Evolutionary conservation across 1,284 basidiomycete species (phyloP), one percentile per base, ranked within the genome.

Genomic region (Rhodotorula sp.): DNA sequence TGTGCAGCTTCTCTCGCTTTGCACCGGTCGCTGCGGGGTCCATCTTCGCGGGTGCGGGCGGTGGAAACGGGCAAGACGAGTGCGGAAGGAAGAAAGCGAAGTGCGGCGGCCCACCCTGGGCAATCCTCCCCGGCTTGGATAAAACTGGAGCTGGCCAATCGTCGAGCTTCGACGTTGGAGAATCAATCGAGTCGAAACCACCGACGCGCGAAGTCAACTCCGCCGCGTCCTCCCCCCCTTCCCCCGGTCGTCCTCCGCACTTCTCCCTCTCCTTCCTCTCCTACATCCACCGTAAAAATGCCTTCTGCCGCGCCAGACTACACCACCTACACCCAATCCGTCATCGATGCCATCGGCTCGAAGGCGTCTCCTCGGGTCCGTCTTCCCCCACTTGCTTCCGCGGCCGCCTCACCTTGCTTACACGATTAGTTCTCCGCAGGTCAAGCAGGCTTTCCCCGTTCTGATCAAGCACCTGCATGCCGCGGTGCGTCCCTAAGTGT

Each of bases 401-500:
- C 54, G 34, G 54, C 80, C 80, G 10, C 40, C 40, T 44, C 40
- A 44, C 40, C 16, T 44, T 13, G 40, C 40, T 44, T 13, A 44
- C 40, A 44, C 13, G 13, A 6, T 13, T 44, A 7, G 16, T 44
- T 44, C 40, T 44, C 13, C 40, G 40, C 40, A 44, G 40, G 40
- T 56, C 69, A 80, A 80, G 71, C 66, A 77, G 50, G 74, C 71
- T 10, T 73, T 80, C 46, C 80, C 80, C 20, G 77, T 77, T 64
- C 71, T 81, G 46, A 79, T 81, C 72, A 77, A 77, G 70, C 78
- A 81, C 68, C 70, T 80, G 2, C 77, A 78, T 62, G 67, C 64
- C 7, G 67, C 68, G 16, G 64, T 68, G 15, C 55, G 65, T 47
- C 9, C 34, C 68, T 64, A 54, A 59, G 64, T 56, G 47, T 18